A percentile compares a stretch with the other conserved stretches of the same genome.
Evolutionary conservation across 306 rosid species (phyloP).

Genomic region (Citrullus mucosospermus): DNA sequence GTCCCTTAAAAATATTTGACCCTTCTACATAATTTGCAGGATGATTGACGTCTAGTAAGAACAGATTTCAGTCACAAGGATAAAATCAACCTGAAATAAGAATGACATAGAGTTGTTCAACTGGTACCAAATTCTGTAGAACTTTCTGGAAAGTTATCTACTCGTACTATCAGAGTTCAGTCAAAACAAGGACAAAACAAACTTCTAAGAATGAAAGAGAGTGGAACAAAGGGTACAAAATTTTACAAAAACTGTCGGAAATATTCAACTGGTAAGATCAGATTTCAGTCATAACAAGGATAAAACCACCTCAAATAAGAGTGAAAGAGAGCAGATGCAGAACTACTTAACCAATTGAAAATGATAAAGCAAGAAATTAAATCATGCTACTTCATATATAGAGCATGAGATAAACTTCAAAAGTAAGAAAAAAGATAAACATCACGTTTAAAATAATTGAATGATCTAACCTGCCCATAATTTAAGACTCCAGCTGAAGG

Average conservation of each 20-base stretch:
- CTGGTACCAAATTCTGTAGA: neutral
- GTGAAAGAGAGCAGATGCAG: neutral
- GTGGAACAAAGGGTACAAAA: neutral
- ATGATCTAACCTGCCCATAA: conserved; percentile 73
- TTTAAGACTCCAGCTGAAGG: conserved; percentile 87
- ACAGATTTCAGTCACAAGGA: neutral
- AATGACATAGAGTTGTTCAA: neutral
- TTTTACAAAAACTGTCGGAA: neutral
- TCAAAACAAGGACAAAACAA: neutral
- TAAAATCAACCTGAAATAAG: neutral
- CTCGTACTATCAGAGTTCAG: neutral
- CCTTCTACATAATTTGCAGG: neutral
- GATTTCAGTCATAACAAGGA: neutral
- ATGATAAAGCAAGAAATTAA: neutral
- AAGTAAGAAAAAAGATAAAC: neutral
- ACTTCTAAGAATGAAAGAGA: neutral
- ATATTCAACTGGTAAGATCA: neutral
- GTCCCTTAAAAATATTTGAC: neutral
- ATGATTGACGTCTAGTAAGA: neutral
- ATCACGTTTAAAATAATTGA: neutral
- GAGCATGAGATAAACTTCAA: neutral
- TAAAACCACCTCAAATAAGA: neutral
- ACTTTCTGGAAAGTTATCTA: neutral
- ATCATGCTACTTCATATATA: neutral
- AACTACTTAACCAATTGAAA: neutral